Evolutionary conservation across 495 filamentous ascomycete species (phyloP).

Genomic region (Penicillium goetzii): DNA sequence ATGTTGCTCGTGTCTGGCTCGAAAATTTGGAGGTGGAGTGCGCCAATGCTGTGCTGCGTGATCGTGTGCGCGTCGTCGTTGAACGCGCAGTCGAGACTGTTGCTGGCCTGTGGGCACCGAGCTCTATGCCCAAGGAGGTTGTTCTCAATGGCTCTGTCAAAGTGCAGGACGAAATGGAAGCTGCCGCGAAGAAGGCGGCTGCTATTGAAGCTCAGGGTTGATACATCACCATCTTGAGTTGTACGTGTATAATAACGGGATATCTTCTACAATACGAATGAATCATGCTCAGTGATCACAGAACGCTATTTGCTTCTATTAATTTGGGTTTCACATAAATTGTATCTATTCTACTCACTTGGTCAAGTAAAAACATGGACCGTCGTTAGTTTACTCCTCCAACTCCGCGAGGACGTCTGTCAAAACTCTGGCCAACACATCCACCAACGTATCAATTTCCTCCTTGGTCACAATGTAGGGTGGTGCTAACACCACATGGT

Average conservation of each 20-base stretch:
- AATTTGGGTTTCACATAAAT: not conserved
- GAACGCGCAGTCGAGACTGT: constrained; percentile 92
- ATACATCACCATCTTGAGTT: constrained; percentile 3
- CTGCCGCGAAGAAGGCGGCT: constrained; percentile 25
- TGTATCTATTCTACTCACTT: constrained; percentile 7
- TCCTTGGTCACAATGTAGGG: constrained; percentile 68
- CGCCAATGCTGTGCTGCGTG: constrained; percentile 67
- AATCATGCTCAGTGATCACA: constrained; percentile 11
- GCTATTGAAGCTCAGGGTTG: constrained; percentile 36
- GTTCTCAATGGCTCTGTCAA: constrained; percentile 28
- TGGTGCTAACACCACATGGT: constrained; percentile 77
- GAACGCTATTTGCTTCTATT: not conserved
- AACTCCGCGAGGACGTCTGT: constrained; percentile 38
- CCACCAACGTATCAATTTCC: constrained; percentile 64
- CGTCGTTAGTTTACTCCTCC: not conserved
- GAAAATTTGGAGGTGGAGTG: constrained; percentile 91
- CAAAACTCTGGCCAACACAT: constrained; percentile 42
- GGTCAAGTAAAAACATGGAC: not conserved
- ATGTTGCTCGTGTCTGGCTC: constrained; percentile 86
- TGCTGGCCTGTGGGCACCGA: constrained; percentile 68
- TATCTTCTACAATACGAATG: constrained; percentile 12
- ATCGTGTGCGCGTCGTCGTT: constrained; percentile 84
- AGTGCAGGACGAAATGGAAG: constrained; percentile 17
- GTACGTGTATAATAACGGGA: constrained; percentile 31
- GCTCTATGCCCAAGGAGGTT: constrained; percentile 27